phyloP scores from a whole-genome alignment of 768 basidiomycete genomes.

The Tricholomella constricta region DNA sequence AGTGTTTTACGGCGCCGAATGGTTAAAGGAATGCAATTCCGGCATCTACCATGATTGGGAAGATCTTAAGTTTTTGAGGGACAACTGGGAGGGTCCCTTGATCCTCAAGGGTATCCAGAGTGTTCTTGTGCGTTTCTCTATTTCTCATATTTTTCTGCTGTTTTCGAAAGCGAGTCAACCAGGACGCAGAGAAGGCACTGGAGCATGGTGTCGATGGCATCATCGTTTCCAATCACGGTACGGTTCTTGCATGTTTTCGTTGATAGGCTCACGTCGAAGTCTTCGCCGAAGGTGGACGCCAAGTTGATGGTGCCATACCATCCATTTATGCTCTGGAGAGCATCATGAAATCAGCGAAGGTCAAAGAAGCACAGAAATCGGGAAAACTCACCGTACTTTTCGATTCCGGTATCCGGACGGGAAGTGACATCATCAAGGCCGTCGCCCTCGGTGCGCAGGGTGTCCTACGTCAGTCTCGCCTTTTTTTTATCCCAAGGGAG shows the following conservation, averaged over 20 bases:
- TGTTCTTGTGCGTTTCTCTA: constrained; percentile 44
- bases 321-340: constrained; percentile 71
- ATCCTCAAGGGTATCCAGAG: constrained; percentile 78
- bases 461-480: constrained; percentile 58
- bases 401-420: constrained; percentile 82
- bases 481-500: constrained; percentile 1
- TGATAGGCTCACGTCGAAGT: background rate
- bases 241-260: constrained; percentile 9
- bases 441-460: constrained; percentile 85
- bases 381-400: constrained; percentile 73
- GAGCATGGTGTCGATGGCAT: constrained; percentile 70
- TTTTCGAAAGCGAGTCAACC: background rate
- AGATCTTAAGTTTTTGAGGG: constrained; percentile 64
- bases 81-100: constrained; percentile 78
- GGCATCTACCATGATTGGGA: constrained; percentile 71
- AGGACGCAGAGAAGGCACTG: constrained; percentile 72
- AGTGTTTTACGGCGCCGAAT: constrained; percentile 56
- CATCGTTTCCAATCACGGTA: constrained; percentile 81
- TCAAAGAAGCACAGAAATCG: constrained; percentile 55
- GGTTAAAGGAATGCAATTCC: constrained; percentile 64
- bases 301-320: constrained; percentile 77
- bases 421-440: constrained; percentile 83
- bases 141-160: background rate
- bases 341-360: constrained; percentile 63
- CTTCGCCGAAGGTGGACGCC: constrained; percentile 56